phyloP scores from a whole-genome alignment of 2,329 filamentous ascomycete species.

The Conoideocrella luteorostrata region DNA sequence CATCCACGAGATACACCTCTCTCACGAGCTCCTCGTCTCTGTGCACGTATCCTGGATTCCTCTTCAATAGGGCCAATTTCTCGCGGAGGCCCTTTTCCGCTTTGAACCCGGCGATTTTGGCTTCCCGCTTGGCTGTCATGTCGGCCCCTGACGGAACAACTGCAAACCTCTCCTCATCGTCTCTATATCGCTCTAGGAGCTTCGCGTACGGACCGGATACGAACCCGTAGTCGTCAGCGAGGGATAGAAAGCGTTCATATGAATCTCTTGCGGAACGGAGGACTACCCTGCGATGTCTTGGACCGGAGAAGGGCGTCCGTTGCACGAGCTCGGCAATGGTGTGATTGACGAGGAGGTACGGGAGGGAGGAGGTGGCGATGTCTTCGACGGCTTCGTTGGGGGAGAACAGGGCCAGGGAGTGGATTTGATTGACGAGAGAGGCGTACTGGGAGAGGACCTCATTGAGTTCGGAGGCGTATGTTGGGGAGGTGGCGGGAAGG shows the following conservation, averaged over 20 bases:
- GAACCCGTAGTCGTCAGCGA: constrained; percentile 73
- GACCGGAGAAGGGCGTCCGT: constrained; percentile 50
- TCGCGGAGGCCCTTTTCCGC: constrained; percentile 80
- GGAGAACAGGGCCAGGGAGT: constrained; percentile 76
- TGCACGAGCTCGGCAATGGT: constrained; percentile 74
- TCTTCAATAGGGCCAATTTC: constrained; percentile 59
- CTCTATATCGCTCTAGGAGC: constrained; percentile 66
- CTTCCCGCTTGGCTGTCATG: constrained; percentile 64
- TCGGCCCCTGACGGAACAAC: constrained; percentile 53
- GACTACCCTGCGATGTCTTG: constrained; percentile 52
- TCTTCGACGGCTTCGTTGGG: constrained; percentile 86
- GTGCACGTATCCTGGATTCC: constrained; percentile 45
- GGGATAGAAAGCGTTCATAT: constrained; percentile 73
- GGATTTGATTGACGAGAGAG: constrained; percentile 62
- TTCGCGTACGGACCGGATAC: constrained; percentile 58
- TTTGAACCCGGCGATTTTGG: constrained; percentile 80
- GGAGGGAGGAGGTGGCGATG: constrained; percentile 74
- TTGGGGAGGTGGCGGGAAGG: constrained; percentile 54
- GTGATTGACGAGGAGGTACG: constrained; percentile 75
- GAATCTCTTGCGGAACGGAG: constrained; percentile 59
- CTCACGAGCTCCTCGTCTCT: constrained; percentile 80
- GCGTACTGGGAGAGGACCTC: constrained; percentile 65
- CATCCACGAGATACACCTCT: constrained; percentile 68
- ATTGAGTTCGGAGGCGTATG: constrained; percentile 62
- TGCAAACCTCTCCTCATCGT: constrained; percentile 66